Conservation (phyloP, 2,329 filamentous ascomycete genomes). For the Ophiostoma montium region DNA sequence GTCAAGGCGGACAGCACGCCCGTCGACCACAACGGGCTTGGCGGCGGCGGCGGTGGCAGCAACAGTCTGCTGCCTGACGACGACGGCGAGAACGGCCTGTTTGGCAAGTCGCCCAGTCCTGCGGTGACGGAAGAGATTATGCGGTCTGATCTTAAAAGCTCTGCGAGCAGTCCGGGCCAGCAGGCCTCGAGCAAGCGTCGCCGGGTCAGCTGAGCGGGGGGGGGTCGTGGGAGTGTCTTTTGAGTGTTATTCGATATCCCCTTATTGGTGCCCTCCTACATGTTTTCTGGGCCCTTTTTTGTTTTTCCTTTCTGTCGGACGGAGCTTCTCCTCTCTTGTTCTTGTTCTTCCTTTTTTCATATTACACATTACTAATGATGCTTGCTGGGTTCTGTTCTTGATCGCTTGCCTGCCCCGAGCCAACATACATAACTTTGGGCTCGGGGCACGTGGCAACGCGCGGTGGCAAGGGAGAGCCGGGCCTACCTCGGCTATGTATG, state of each 20-base stretch:
- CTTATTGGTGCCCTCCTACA: too few relatives aligned
- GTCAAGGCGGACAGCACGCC: background rate
- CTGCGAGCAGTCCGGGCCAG: slow-evolving; percentile 1
- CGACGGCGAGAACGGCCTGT: slow-evolving; percentile 2
- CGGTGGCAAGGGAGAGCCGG: too few relatives aligned
- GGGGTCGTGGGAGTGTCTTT: too few relatives aligned
- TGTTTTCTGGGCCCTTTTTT: too few relatives aligned
- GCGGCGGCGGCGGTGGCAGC: background rate
- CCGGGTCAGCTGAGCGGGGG: slow-evolving; percentile 3
- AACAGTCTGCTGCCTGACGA: background rate
- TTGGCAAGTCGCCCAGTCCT: slow-evolving; percentile 6
- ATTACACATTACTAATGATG: too few relatives aligned
- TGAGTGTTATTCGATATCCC: too few relatives aligned
- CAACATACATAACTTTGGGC: background rate
- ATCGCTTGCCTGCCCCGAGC: too few relatives aligned
- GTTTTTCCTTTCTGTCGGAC: background rate
- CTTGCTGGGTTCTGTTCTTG: too few relatives aligned
- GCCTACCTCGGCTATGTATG: too few relatives aligned
- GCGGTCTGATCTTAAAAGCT: slow-evolving; percentile 2
- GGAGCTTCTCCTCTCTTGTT: background rate
- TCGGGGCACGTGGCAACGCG: too few relatives aligned
- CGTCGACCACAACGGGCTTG: background rate
- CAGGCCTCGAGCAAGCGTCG: slow-evolving; percentile 4
- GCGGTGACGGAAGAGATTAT: slow-evolving; percentile 6
- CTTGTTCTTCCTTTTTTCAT: background rate